phyloP scores from a whole-genome alignment of 2,329 filamentous ascomycete species.

The Fusarium humuli region DNA sequence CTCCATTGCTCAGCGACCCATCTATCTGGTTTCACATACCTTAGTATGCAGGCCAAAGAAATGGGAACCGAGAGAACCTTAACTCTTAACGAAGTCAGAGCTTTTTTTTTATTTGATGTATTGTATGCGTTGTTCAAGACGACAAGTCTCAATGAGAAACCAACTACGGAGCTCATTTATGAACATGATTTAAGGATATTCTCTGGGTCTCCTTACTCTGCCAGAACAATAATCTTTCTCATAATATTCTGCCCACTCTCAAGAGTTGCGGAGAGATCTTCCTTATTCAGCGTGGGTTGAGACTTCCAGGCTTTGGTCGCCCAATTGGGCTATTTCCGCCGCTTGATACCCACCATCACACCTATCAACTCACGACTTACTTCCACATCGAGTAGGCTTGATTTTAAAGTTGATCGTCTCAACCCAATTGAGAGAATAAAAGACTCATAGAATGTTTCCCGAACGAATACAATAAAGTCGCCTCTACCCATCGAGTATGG shows the following conservation, averaged over 20 bases:
- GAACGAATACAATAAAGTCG: background rate
- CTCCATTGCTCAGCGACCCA: background rate
- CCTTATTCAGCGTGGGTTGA: background rate
- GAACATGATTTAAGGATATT: background rate
- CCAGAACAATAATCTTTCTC: background rate
- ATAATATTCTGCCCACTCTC: background rate
- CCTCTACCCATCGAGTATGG: background rate
- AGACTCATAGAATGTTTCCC: background rate
- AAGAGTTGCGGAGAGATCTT: background rate
- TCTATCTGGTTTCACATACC: background rate
- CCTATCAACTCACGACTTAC: background rate
- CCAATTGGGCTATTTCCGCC: slow-evolving; percentile 2
- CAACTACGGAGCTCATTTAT: no score
- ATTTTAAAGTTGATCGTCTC: no score
- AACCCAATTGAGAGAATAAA: background rate
- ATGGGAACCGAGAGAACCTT: background rate
- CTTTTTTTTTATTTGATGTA: background rate
- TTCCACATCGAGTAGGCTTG: background rate
- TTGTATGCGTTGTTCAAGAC: background rate
- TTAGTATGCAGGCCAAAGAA: background rate
- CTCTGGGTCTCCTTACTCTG: background rate
- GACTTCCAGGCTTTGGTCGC: background rate
- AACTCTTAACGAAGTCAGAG: background rate
- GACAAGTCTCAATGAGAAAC: background rate
- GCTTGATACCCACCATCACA: background rate